phyloP scores from a whole-genome alignment of 495 filamentous ascomycete species.

The Elaphomyces granulatus region DNA sequence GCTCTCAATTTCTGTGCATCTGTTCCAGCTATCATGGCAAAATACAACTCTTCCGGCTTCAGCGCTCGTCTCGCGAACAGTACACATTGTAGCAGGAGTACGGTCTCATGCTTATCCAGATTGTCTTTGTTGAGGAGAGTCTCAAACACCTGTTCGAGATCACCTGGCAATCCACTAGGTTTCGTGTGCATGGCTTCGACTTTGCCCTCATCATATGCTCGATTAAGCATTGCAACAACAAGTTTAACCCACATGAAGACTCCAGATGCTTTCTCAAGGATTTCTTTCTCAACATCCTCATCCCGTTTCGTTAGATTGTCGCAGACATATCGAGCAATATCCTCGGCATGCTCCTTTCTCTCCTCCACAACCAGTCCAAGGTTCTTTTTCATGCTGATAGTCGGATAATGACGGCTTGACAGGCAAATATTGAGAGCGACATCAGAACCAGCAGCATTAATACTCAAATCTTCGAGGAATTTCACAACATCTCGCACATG shows the following conservation, averaged over 20 bases:
- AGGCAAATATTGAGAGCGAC: slow-evolving; percentile 15
- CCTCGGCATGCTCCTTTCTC: slow-evolving; percentile 6
- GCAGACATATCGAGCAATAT: slow-evolving; percentile 8
- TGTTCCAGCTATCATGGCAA: slow-evolving; percentile 18
- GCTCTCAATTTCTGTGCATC: slow-evolving; percentile 1
- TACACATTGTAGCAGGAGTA: slow-evolving; percentile 27
- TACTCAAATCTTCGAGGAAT: slow-evolving; percentile 19
- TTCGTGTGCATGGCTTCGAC: slow-evolving; percentile 5
- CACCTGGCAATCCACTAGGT: slow-evolving; percentile 18
- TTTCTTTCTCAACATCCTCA: slow-evolving; percentile 4
- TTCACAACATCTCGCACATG: slow-evolving; percentile 21
- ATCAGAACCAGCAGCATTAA: slow-evolving; percentile 1
- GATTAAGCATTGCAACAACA: slow-evolving; percentile 18
- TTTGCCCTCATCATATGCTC: slow-evolving; percentile 15
- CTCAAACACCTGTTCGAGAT: slow-evolving; percentile 19
- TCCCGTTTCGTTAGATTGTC: slow-evolving; percentile 1
- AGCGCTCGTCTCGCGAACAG: slow-evolving; percentile 20
- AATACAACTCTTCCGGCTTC: slow-evolving; percentile 21
- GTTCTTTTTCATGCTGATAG: slow-evolving; percentile 12
- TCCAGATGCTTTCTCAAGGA: slow-evolving; percentile 6
- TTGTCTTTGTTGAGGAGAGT: slow-evolving; percentile 22
- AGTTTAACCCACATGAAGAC: slow-evolving; percentile 24
- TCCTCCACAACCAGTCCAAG: slow-evolving; percentile 5
- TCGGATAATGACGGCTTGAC: slow-evolving; percentile 22
- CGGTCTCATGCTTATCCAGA: slow-evolving; percentile 12